phyloP scores from a whole-genome alignment of 2,329 filamentous ascomycete species.

The Ilyonectria destructans region DNA sequence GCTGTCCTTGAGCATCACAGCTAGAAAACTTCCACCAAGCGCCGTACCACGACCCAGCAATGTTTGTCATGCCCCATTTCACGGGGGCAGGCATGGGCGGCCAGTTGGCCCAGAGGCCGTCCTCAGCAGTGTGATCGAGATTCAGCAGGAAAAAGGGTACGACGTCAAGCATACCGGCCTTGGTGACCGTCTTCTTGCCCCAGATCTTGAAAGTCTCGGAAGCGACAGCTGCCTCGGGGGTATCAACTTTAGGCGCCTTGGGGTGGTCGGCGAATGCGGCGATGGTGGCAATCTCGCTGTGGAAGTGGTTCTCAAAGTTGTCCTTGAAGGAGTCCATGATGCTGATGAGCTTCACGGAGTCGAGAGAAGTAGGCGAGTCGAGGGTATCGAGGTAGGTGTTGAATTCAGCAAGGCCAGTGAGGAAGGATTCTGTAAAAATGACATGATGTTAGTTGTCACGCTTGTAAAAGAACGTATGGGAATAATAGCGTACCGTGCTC shows the following conservation, averaged over 20 bases:
- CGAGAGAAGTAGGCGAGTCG: slow-evolving; percentile 59
- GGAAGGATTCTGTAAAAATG: slow-evolving; percentile 60
- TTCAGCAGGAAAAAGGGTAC: slow-evolving; percentile 78
- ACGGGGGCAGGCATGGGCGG: slow-evolving; percentile 76
- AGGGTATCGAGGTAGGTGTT: slow-evolving; percentile 66
- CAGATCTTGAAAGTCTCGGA: slow-evolving; percentile 70
- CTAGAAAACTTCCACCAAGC: slow-evolving; percentile 78
- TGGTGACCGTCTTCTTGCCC: slow-evolving; percentile 76
- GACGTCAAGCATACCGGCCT: slow-evolving; percentile 72
- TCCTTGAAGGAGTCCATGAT: slow-evolving; percentile 68
- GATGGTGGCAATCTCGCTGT: slow-evolving; percentile 70
- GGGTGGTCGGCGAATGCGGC: slow-evolving; percentile 66
- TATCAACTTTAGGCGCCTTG: slow-evolving; percentile 64
- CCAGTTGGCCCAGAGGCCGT: slow-evolving; percentile 74
- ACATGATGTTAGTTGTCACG: background rate
- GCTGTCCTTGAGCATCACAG: slow-evolving; percentile 69
- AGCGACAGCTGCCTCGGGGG: slow-evolving; percentile 63
- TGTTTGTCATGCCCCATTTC: slow-evolving; percentile 72
- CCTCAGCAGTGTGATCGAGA: slow-evolving; percentile 72
- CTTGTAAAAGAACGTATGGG: background rate
- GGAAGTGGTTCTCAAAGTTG: slow-evolving; percentile 70
- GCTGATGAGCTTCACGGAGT: slow-evolving; percentile 60
- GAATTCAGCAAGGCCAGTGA: slow-evolving; percentile 67
- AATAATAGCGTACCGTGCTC: slow-evolving; percentile 65
- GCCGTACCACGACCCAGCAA: slow-evolving; percentile 70